Percentiles rank a stretch among this genome's conserved stretches.
These are phyloP conservation scores for Melastoma malabathricum DNA, from an alignment of 345 rosid species.

Conservation along the genomic window DNA sequence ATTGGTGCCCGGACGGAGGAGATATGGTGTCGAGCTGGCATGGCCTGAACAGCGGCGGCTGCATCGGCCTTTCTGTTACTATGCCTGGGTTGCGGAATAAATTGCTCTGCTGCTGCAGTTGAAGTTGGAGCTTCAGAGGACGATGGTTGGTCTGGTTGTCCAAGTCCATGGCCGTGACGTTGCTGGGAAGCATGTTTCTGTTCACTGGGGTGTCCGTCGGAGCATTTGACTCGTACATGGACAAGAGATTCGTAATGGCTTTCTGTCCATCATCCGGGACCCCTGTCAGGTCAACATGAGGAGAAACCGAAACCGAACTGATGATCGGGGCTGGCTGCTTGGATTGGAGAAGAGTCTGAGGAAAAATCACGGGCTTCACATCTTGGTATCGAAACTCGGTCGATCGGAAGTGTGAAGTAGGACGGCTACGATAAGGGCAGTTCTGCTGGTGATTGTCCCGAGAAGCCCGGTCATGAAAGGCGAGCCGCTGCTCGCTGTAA, in stretches of 20 bases:
- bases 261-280: slow-evolving; percentile 95
- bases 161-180: slow-evolving; percentile 19
- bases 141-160: slow-evolving; percentile 15
- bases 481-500: slow-evolving; percentile 38
- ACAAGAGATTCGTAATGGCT: slow-evolving; percentile 74
- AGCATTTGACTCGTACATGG: slow-evolving; percentile 39
- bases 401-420: slow-evolving; percentile 31
- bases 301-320: slow-evolving; percentile 23
- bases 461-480: slow-evolving; percentile 50
- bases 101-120: slow-evolving; percentile 35
- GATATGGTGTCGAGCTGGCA: too few species aligned
- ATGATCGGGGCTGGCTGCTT: slow-evolving; percentile 22
- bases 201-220: slow-evolving; percentile 29
- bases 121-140: slow-evolving; percentile 45
- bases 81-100: slow-evolving; percentile 36
- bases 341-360: slow-evolving; percentile 36
- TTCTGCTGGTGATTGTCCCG: slow-evolving; percentile 70
- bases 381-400: slow-evolving; percentile 57
- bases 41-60: too few species aligned
- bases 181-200: slow-evolving; percentile 20
- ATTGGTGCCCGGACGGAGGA: slow-evolving; percentile 29
- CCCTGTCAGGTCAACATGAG: slow-evolving; percentile 45
- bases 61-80: too few species aligned
- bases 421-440: slow-evolving; percentile 37
- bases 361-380: slow-evolving; percentile 59